Percentiles rank a stretch among this genome's conserved stretches.
phyloP scores from a whole-genome alignment of 768 basidiomycete genomes.

The Lactifluus piperatus region DNA sequence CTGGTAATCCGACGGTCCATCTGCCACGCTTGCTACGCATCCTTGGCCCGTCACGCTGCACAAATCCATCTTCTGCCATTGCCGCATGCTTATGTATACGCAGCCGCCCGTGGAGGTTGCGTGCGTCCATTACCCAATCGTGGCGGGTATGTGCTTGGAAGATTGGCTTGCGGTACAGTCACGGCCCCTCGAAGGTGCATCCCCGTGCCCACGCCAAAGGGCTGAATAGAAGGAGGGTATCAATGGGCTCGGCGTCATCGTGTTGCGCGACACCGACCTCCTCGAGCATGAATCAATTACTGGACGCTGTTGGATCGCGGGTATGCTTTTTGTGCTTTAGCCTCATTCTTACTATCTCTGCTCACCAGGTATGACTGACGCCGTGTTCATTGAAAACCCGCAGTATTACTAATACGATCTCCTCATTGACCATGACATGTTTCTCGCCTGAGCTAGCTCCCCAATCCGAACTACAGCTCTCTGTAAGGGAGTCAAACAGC shows the following conservation, averaged over 20 bases:
- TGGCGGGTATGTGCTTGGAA: conserved; percentile 53
- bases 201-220: conserved; percentile 7
- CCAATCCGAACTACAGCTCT: too few relatives aligned
- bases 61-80: conserved; percentile 67
- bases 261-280: conserved; percentile 60
- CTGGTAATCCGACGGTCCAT: conserved; percentile 51
- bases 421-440: conserved; percentile 69
- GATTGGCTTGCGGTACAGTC: conserved; percentile 20
- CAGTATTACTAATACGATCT: conserved; percentile 73
- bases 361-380: conserved; percentile 49
- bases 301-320: conserved; percentile 85
- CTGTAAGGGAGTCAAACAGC: too few relatives aligned
- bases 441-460: conserved; percentile 39
- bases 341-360: background rate
- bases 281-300: conserved; percentile 52
- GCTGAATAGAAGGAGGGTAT: conserved; percentile 48
- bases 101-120: conserved; percentile 73
- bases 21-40: conserved; percentile 69
- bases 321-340: conserved; percentile 35
- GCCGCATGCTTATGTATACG: conserved; percentile 69
- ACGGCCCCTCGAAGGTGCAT: background rate
- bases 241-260: conserved; percentile 72
- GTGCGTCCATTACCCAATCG: conserved; percentile 63
- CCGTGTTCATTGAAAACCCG: conserved; percentile 80
- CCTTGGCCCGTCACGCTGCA: conserved; percentile 68